Conservation (phyloP, 83 land plant species). For the Larix sibirica region DNA sequence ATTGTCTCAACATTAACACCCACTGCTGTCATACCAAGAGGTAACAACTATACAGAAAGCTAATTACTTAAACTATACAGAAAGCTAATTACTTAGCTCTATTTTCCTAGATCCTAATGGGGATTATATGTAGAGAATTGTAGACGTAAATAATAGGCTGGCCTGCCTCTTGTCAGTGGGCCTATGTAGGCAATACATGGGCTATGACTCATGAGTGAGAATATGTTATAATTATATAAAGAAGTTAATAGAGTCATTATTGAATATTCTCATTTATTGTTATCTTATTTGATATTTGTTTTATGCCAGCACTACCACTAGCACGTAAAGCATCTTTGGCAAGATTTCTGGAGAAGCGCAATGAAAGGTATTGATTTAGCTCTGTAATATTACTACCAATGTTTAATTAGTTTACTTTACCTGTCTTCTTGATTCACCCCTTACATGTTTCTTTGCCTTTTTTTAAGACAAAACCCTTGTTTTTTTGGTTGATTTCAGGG, state of each 20-base stretch:
- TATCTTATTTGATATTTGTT: conserved; percentile 8
- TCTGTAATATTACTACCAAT: conserved; percentile 1
- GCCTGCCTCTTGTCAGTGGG: too few species aligned
- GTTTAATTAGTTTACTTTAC: neutral
- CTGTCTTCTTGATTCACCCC: neutral
- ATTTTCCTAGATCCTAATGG: too few species aligned
- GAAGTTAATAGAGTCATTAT: too few species aligned
- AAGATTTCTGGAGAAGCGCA: conserved; percentile 23
- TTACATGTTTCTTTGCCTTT: neutral
- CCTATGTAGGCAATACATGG: too few species aligned
- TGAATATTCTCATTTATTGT: neutral
- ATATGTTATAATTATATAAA: too few species aligned
- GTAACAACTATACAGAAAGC: neutral
- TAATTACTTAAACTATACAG: neutral
- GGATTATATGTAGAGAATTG: too few species aligned
- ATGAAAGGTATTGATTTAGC: conserved; percentile 16
- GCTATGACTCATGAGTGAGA: too few species aligned
- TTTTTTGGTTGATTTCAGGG: neutral
- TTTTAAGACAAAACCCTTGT: neutral
- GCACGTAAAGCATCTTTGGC: conserved; percentile 21
- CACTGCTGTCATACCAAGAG: neutral
- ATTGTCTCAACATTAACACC: neutral
- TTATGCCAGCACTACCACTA: conserved; percentile 18
- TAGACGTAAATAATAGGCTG: too few species aligned
- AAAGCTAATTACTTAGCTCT: too few species aligned